Conservation (phyloP, 192 early-diverging fungal genomes). For the Glomus cerebriforme region DNA sequence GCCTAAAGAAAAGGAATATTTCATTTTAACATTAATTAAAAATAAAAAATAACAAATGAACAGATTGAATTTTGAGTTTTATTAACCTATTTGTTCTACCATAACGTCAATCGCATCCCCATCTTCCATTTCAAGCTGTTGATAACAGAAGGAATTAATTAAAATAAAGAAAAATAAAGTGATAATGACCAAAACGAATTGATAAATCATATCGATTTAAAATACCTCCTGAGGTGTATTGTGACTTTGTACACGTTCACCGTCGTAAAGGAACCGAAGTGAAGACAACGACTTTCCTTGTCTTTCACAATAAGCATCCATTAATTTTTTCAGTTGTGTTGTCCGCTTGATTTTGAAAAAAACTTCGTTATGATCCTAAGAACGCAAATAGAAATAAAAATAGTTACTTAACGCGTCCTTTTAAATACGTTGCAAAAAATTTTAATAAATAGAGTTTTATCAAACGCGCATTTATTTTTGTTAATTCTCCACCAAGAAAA, state of each 20-base stretch:
- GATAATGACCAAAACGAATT: background rate
- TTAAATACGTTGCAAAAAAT: background rate
- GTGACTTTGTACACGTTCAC: constrained; percentile 75
- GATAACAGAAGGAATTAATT: background rate
- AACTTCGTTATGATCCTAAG: constrained; percentile 75
- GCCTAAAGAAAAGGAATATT: background rate
- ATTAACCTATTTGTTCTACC: constrained; percentile 85
- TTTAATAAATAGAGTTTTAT: background rate
- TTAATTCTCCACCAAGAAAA: background rate
- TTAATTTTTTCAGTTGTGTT: constrained; percentile 88
- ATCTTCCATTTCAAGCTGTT: constrained; percentile 91
- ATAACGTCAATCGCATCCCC: constrained; percentile 94
- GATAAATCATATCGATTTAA: constrained; percentile 1
- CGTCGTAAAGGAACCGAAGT: constrained; percentile 92
- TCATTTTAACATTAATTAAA: background rate
- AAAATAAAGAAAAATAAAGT: background rate
- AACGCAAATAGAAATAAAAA: background rate
- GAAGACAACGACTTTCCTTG: constrained; percentile 77
- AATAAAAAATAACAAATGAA: background rate
- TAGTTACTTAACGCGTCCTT: constrained; percentile 1
- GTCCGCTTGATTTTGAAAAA: constrained; percentile 96
- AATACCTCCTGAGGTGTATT: constrained; percentile 84
- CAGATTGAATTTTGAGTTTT: background rate
- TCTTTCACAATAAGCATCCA: constrained; percentile 91
- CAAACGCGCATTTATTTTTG: background rate